Conservation (phyloP, 2,329 filamentous ascomycete genomes). For the Sporothrix protearum region DNA sequence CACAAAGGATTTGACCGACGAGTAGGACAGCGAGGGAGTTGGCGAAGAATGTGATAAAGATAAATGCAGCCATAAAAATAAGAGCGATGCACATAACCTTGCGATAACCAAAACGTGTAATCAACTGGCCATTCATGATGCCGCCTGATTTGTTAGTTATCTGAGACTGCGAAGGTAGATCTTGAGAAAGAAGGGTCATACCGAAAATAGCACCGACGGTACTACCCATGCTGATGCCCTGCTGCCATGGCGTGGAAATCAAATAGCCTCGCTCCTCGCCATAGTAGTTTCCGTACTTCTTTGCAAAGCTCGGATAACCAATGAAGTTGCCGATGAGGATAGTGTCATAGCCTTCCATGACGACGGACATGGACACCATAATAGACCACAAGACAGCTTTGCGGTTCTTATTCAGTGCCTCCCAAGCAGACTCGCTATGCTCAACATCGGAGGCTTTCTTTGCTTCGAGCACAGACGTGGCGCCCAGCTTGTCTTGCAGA, state of each 20-base stretch:
- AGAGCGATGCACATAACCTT: slow-evolving; percentile 44
- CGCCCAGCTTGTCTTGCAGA: slow-evolving; percentile 5
- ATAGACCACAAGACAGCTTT: slow-evolving; percentile 26
- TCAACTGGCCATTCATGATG: slow-evolving; percentile 47
- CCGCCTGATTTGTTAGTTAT: background rate
- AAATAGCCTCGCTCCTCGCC: slow-evolving; percentile 35
- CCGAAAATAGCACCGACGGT: slow-evolving; percentile 49
- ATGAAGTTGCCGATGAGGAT: slow-evolving; percentile 30
- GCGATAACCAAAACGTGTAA: slow-evolving; percentile 43
- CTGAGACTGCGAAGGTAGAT: background rate
- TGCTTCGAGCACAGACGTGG: background rate
- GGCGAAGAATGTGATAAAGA: slow-evolving; percentile 49
- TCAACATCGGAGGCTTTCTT: slow-evolving; percentile 17
- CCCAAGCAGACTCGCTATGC: slow-evolving; percentile 2
- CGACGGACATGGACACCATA: slow-evolving; percentile 26
- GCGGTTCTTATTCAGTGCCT: background rate
- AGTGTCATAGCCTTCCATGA: slow-evolving; percentile 32
- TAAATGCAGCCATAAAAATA: slow-evolving; percentile 40
- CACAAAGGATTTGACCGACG: slow-evolving; percentile 44
- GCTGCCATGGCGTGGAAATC: slow-evolving; percentile 50
- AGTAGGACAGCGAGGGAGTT: slow-evolving; percentile 39
- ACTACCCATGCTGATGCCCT: slow-evolving; percentile 39
- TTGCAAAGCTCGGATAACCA: slow-evolving; percentile 29
- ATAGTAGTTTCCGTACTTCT: slow-evolving; percentile 33
- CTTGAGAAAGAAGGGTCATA: slow-evolving; percentile 28